Percentiles rank a stretch among this genome's conserved stretches.
These are phyloP conservation scores for Fusarium sublunatum DNA, from an alignment of 2,329 filamentous ascomycete species.

Conservation along the genomic window DNA sequence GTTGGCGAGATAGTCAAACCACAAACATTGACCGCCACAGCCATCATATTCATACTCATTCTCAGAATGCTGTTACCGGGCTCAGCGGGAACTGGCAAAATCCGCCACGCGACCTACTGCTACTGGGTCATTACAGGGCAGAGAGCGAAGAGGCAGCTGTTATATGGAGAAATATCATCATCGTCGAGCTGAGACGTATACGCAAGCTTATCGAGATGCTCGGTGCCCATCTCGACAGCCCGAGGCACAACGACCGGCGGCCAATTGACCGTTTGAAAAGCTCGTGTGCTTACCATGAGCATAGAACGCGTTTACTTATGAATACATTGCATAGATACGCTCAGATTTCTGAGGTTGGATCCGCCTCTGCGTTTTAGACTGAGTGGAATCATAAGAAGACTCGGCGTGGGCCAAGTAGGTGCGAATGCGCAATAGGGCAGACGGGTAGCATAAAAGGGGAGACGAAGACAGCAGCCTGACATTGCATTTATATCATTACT, in stretches of 20 bases:
- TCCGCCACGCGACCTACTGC: not conserved
- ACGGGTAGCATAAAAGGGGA: no score
- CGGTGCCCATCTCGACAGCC: not conserved
- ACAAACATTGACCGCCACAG: no score
- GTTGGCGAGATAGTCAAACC: not conserved
- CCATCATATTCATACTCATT: no score
- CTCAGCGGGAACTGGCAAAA: no score
- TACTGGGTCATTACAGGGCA: not conserved
- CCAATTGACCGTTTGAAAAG: slow-evolving; percentile 1
- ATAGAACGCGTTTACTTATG: not conserved
- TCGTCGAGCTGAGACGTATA: not conserved
- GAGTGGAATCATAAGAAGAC: not conserved
- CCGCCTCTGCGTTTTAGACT: not conserved
- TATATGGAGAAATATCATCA: slow-evolving; percentile 5
- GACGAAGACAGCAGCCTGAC: no score
- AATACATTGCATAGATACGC: not conserved
- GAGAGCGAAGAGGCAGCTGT: not conserved
- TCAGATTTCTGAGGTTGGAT: not conserved
- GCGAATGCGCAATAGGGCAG: no score
- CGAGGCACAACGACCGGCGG: not conserved
- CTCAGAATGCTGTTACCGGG: no score
- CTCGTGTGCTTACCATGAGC: not conserved
- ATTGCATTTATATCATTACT: no score
- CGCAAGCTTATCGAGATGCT: not conserved
- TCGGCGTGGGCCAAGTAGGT: no score